A percentile compares a stretch with the other conserved stretches of the same genome.
Conservation (phyloP, 306 rosid species). For the Ziziphus jujuba region DNA sequence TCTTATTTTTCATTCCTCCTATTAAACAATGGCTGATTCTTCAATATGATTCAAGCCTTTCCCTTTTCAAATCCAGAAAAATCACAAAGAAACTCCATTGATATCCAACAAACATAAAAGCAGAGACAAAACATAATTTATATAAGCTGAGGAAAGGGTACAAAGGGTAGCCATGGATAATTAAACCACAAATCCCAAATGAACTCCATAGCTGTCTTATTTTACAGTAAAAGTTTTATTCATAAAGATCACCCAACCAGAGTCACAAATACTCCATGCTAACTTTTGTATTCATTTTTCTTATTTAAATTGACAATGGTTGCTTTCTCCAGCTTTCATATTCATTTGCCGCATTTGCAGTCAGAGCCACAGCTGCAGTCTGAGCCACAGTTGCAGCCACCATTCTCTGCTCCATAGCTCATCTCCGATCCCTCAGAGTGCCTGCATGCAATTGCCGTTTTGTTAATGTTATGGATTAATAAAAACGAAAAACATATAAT, state of each 20-base stretch:
- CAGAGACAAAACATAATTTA: not conserved
- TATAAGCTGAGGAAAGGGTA: not conserved
- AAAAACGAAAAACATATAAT: not conserved
- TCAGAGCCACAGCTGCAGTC: conserved; percentile 33
- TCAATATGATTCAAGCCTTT: no score
- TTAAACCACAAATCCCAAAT: conserved; percentile 4
- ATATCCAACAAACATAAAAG: no score
- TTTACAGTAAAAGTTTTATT: not conserved
- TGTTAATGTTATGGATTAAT: not conserved
- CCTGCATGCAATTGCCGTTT: conserved; percentile 7
- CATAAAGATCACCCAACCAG: no score
- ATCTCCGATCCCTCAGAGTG: conserved; percentile 32
- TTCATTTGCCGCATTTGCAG: conserved; percentile 29
- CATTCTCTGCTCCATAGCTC: conserved; percentile 36
- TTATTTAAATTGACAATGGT: no score
- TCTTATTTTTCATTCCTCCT: no score
- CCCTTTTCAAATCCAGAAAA: no score
- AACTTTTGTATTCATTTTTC: not conserved
- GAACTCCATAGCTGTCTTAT: conserved; percentile 5
- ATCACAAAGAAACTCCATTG: no score
- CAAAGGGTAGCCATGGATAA: not conserved
- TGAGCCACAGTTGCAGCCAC: conserved; percentile 39
- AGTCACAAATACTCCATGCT: not conserved
- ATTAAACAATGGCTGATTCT: no score
- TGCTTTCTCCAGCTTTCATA: not conserved